phyloP scores from a whole-genome alignment of 768 basidiomycete species.

The Mycena rebaudengoi region DNA sequence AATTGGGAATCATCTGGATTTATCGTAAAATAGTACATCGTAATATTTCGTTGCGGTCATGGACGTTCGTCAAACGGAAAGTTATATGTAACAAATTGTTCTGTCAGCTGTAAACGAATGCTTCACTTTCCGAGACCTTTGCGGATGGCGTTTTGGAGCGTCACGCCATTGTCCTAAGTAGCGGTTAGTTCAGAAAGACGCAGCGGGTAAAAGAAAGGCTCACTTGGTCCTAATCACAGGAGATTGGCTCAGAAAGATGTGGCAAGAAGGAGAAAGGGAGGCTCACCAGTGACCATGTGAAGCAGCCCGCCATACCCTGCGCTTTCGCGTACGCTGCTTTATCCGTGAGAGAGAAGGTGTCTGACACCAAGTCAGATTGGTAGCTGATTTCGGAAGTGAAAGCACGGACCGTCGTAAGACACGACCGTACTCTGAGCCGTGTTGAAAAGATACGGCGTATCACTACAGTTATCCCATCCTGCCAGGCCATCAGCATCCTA shows the following conservation, averaged over 20 bases:
- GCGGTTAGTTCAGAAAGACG: not conserved
- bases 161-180: constrained; percentile 18
- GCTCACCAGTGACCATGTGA: constrained; percentile 62
- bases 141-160: constrained; percentile 39
- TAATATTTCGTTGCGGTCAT: too few species aligned
- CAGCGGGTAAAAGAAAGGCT: not conserved
- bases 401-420: constrained; percentile 67
- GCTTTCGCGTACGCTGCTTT: constrained; percentile 67
- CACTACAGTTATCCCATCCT: constrained; percentile 77
- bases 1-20: too few species aligned
- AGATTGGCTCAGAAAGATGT: too few species aligned
- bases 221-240: constrained; percentile 45
- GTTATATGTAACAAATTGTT: too few species aligned
- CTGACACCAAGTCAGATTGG: constrained; percentile 8
- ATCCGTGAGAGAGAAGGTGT: constrained; percentile 51
- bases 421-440: constrained; percentile 58
- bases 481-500: constrained; percentile 23
- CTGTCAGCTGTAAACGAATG: too few species aligned
- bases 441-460: constrained; percentile 67
- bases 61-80: too few species aligned
- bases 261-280: too few species aligned
- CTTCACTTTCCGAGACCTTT: constrained; percentile 15
- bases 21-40: too few species aligned
- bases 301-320: constrained; percentile 62
- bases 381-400: not conserved